Evolutionary conservation across 768 basidiomycete genomes (phyloP), one percentile per base, ranked within the genome.

Genomic region (Mycena galericulata): DNA sequence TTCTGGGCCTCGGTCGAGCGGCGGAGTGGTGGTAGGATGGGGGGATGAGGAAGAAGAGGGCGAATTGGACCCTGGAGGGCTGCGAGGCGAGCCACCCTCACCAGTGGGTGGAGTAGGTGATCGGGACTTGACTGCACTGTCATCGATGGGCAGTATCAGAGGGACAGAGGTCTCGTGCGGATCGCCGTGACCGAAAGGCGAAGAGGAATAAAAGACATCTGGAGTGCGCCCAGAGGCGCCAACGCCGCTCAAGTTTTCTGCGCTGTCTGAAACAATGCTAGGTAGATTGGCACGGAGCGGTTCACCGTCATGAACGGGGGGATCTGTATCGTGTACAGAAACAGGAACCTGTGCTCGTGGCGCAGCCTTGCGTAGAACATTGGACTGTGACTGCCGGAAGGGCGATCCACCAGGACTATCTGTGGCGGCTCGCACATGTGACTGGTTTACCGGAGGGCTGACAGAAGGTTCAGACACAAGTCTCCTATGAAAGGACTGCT

Each of bases 231-330:
- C 75, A 34, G 72, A 61, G 20, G 84, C 76, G 32, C 91, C 91
- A 30, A 92, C 70, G 15, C 91, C 91, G 15, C 90, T 92, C 88
- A 92, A 89, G 70, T 92, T 85, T 65, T 87, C 86, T 36, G 78
- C 83, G 49, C 77, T 81, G 50, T 79, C 83, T 24, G 87, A 83
- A 30, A 91, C 82, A 17, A 83, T 83, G 69, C 89, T 90, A 4
- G 89, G 86, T 29, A 89, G 76, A 59, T 86, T 78, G 10, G 82
- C 80, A 22, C 87, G 84, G 47, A 81, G 75, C 17, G 70, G 74
- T 45, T 69, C 70, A 20, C 49, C 66, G n/a, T 75, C 74, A 67
- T 46, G 68, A 26, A 43, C 59, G 65, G 47, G 67, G 41, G 65
- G n/a, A 15, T 76, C 76, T 56, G 78, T 75, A 47, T 87, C 84